Evolutionary conservation across 805 yeast genomes (phyloP), one percentile per base, ranked within the genome.

Genomic region (Lipomyces mesembrius): DNA sequence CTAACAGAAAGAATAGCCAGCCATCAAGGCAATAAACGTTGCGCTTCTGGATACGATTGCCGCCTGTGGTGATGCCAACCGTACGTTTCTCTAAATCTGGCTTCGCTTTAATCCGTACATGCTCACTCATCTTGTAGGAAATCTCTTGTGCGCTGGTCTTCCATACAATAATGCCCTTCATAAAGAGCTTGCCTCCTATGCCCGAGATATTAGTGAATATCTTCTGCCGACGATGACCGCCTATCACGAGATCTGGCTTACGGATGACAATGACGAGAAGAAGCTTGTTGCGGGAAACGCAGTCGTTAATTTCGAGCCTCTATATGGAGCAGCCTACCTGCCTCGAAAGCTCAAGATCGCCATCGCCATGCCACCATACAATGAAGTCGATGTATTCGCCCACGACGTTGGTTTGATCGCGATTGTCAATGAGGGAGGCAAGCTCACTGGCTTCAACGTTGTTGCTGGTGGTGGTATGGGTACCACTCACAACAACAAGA

Each of bases 391-490:
- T 80, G 97, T 92, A 6, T 94, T 91, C 82, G 96, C 97, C 9
- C 95, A 92, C 77, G 98, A 94, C 80, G 87, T 94, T 73, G 98
- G 98, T 73, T 83, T 94, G 73, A 86, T 94, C 77, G 92, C 97
- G 39, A 93, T 94, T 75, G 87, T 91, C 56, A 78, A 79, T 58
- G 84, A 87, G 74, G 79, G 83, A 62, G 70, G 69, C 11, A 67
- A 69, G 61, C 83, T 85, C 25, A 85, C 90, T 56, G 98, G 98
- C 65, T 94, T 86, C 83, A 94, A 94, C 75, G 86, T 94, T 62
- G 84, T 90, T 68, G 97, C 89, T 71, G 98, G 98, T 79, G 98
- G 98, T 82, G 98, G 98, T 84, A 94, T 94, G 98, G 98, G 98
- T 75, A 86, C 96, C 56, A 94, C 98, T 17, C 98, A 94, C 79